Evolutionary conservation across 1,139 yeast genomes (phyloP).

Genomic region (Candida sanyaensis): DNA sequence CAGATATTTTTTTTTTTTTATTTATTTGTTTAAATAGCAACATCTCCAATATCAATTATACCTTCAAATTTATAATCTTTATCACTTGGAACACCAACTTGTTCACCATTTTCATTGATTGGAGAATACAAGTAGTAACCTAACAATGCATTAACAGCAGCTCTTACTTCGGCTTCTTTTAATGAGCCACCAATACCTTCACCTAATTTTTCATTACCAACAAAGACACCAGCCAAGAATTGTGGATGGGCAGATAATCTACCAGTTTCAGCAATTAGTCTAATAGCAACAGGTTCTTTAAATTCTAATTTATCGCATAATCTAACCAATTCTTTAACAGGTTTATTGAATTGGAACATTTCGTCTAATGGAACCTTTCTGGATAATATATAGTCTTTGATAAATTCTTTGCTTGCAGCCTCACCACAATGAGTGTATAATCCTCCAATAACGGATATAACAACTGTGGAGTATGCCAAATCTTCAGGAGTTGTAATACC

Average conservation of each 20-base stretch:
- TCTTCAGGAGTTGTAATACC: slow-evolving; percentile 25
- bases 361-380: slow-evolving; percentile 72
- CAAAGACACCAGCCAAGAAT: slow-evolving; percentile 87
- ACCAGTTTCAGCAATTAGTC: slow-evolving; percentile 92
- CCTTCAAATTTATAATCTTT: slow-evolving; percentile 44
- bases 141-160: slow-evolving; percentile 88
- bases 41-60: slow-evolving; percentile 57
- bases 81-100: slow-evolving; percentile 63
- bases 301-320: slow-evolving; percentile 80
- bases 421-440: slow-evolving; percentile 69
- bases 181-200: slow-evolving; percentile 96
- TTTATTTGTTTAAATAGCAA: slow-evolving; percentile 34
- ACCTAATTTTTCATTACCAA: slow-evolving; percentile 81
- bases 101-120: slow-evolving; percentile 43
- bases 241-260: slow-evolving; percentile 82
- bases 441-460: slow-evolving; percentile 73
- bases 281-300: slow-evolving; percentile 68
- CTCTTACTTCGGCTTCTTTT: slow-evolving; percentile 89
- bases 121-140: slow-evolving; percentile 93
- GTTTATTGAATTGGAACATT: slow-evolving; percentile 80
- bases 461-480: slow-evolving; percentile 56
- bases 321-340: slow-evolving; percentile 80
- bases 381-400: slow-evolving; percentile 71
- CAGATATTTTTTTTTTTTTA: neutral
- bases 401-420: slow-evolving; percentile 60